A percentile compares a stretch with the other conserved stretches of the same genome.
Evolutionary conservation across 2,329 filamentous ascomycete species (phyloP).

Genomic region (Zelopaecilomyces penicillatus): DNA sequence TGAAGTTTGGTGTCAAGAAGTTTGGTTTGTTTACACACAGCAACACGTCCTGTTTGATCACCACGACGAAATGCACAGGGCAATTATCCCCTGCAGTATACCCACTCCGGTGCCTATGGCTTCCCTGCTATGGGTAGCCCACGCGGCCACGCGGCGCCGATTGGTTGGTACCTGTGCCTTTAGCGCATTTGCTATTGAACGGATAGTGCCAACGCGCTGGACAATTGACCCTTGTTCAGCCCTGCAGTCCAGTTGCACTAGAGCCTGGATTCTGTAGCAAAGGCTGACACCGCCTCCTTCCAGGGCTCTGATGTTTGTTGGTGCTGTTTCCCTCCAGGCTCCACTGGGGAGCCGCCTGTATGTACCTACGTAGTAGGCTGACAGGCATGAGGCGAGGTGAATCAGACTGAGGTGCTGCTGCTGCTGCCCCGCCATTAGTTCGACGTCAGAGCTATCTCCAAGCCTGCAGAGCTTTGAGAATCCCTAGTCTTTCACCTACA

Average conservation of each 20-base stretch:
- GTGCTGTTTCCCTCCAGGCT: too few species aligned
- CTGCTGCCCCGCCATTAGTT: slow-evolving; percentile 6
- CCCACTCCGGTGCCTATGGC: too few species aligned
- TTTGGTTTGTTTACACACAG: too few species aligned
- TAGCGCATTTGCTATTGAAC: not conserved
- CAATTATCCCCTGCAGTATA: too few species aligned
- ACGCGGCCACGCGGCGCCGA: not conserved
- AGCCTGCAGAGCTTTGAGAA: not conserved
- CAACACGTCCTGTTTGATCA: too few species aligned
- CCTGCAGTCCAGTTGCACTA: slow-evolving; percentile 1
- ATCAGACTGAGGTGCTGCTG: not conserved
- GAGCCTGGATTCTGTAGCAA: too few species aligned
- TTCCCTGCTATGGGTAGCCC: not conserved
- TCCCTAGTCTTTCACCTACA: slow-evolving; percentile 1
- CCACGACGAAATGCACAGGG: too few species aligned
- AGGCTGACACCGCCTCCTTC: too few species aligned
- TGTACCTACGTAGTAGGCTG: too few species aligned
- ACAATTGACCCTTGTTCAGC: slow-evolving; percentile 5
- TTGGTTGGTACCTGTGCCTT: slow-evolving; percentile 2
- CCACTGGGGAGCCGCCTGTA: too few species aligned
- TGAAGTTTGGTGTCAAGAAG: too few species aligned
- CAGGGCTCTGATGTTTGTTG: too few species aligned
- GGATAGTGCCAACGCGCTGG: not conserved
- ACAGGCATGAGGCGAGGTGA: not conserved
- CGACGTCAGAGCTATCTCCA: slow-evolving; percentile 9